Base-by-base conservation (phyloP, 2,329 filamentous ascomycete genomes). In the Diplodia intermedia region DNA sequence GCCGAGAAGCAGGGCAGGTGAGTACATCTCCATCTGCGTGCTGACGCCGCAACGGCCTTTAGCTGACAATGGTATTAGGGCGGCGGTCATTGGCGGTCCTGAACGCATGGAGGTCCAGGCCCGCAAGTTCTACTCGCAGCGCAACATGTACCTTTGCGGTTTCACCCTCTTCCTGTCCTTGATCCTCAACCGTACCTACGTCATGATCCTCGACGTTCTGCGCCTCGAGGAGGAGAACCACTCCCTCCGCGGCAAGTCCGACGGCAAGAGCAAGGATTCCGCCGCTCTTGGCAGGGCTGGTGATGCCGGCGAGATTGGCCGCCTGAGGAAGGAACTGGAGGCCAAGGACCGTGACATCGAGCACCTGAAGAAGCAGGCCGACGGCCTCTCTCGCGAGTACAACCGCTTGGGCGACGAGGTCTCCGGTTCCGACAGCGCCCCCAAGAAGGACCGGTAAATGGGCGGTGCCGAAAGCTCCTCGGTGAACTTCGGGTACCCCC, bases 61-160 rank as follows among this genome's bases (percentile, higher is more conserved):
- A 29, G 55, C 62, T 38, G 4, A 33, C 20, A n/a, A 40, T 43
- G 4, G 20, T 4, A 65, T 71, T 73, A 88, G 91, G 77, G 84
- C 86, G 68, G 88, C 89, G 63, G 89, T 94, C 69, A 89, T 97
- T 75, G 94, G 82, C 56, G 83, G 95, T 71, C 90, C 92, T 78
- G 95, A 98, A 80, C 94, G 95, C 72, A 93, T 97, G 88, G 95
- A 99, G 83, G 94, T 98, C 65, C 95, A 99, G 82, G 94, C 95
- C 72, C 93, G 95, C 87, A 99, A 99, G 84, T 99, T 99, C 86
- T 99, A 99, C 88, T 97, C 94, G 70, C 94, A 99, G 85, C 94
- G 95, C 82, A 99, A 99, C 89, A 99, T 99, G 95, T 99, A 99
- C 84, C 93, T 99, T 70, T 98, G 95, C 82, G 95, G 95, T 75